A percentile compares a stretch with the other conserved stretches of the same genome.
These are phyloP conservation scores for Arbutus unedo DNA, from an alignment of 148 eudicot species.

Conservation along the genomic window DNA sequence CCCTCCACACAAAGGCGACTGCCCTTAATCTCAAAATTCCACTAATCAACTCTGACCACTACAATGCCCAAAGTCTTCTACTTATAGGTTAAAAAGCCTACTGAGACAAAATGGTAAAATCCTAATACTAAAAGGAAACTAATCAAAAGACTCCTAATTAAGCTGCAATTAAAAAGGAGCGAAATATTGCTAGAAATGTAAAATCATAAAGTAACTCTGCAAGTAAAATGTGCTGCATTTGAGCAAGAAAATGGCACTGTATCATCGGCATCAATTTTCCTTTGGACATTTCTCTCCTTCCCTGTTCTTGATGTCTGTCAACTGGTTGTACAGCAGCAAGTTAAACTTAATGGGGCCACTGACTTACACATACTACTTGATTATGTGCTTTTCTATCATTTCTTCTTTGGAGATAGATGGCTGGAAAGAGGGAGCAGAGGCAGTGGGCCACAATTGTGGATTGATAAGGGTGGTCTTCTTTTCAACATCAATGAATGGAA, in stretches of 20 bases:
- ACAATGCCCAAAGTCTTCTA: neutral
- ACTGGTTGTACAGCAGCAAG: neutral
- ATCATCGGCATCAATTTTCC: neutral
- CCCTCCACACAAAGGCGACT: neutral
- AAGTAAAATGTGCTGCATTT: neutral
- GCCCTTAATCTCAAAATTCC: neutral
- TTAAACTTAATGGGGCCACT: slow-evolving; percentile 12
- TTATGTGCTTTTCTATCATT: neutral
- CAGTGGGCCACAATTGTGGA: neutral
- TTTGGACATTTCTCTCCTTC: neutral
- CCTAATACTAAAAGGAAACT: too few species aligned
- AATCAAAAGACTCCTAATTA: neutral
- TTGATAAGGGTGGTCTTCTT: neutral
- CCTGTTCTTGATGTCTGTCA: neutral
- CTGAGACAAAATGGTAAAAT: too few species aligned
- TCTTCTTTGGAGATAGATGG: slow-evolving; percentile 1
- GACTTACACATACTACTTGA: too few species aligned
- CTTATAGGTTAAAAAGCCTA: neutral
- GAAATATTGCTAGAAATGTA: neutral
- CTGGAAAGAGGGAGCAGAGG: neutral
- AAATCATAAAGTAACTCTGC: neutral
- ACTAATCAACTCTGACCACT: neutral
- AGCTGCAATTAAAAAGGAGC: neutral
- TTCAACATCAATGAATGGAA: neutral
- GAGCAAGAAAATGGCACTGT: neutral